Conservation (phyloP, 169 alveolate genomes). For the Condylostoma magnum region DNA sequence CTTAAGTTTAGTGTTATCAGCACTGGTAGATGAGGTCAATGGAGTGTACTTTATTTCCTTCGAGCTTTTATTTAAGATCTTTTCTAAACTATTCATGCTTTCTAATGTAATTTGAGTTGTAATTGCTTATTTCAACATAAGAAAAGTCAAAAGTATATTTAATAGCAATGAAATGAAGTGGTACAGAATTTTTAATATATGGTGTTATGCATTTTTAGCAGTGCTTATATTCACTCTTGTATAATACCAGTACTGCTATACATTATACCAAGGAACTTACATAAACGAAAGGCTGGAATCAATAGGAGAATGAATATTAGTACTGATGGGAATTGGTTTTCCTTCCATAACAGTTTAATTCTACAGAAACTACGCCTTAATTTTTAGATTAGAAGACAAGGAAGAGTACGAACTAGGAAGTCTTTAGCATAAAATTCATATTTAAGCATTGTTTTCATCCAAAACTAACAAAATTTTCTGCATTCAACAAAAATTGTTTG, state of each 20-base stretch:
- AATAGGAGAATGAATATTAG: constrained; percentile 2
- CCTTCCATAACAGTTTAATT: neutral
- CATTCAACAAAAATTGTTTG: too few relatives aligned
- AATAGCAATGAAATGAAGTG: neutral
- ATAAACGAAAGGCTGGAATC: neutral
- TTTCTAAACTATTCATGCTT: neutral
- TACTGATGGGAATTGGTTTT: neutral
- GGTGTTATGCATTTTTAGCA: neutral
- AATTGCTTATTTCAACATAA: neutral
- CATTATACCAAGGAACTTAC: neutral
- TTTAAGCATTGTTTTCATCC: too few relatives aligned
- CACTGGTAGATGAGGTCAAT: constrained; percentile 23
- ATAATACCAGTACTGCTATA: neutral
- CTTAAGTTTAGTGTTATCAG: neutral
- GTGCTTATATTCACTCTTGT: neutral
- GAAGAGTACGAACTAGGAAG: too few relatives aligned
- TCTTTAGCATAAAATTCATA: too few relatives aligned
- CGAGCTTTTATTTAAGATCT: neutral
- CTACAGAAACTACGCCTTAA: neutral
- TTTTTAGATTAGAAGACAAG: neutral
- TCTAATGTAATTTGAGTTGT: neutral
- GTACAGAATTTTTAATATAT: neutral
- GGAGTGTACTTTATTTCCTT: neutral
- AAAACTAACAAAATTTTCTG: too few relatives aligned
- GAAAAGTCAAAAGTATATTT: neutral